phyloP scores from a whole-genome alignment of 192 early-diverging fungal species.

The Backusella sp. region DNA sequence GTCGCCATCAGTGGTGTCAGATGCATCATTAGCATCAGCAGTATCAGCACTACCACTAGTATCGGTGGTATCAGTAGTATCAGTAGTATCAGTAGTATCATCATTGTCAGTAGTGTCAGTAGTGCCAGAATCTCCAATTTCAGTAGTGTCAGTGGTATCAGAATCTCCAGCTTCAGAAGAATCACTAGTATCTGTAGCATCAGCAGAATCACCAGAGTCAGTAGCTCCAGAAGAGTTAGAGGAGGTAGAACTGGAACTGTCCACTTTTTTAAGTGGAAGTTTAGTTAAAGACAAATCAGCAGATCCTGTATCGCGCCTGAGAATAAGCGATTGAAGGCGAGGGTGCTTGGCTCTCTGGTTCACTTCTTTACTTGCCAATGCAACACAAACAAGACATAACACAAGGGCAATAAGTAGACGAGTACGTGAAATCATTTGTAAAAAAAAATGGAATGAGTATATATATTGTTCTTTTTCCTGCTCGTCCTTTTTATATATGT shows the following conservation, averaged over 20 bases:
- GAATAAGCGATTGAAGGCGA: background rate
- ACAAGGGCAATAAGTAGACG: background rate
- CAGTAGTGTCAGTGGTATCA: background rate
- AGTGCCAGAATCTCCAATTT: background rate
- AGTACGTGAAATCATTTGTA: background rate
- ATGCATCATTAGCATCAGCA: too few species aligned
- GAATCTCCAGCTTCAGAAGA: background rate
- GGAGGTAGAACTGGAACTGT: background rate
- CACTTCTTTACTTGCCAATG: background rate
- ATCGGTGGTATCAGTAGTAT: background rate
- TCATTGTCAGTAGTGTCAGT: background rate
- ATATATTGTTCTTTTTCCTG: background rate
- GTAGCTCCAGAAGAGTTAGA: background rate
- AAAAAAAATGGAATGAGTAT: background rate
- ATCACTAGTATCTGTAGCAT: background rate
- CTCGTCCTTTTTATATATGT: background rate
- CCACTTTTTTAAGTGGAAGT: background rate
- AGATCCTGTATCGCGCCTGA: background rate
- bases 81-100: background rate
- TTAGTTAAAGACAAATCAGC: background rate
- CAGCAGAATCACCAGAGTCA: background rate
- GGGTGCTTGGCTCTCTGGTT: background rate
- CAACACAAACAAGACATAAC: background rate
- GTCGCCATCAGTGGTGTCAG: background rate
- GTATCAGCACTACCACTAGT: background rate